These are phyloP conservation scores for Maudiozyma turicensis DNA, from an alignment of 805 yeast species.

Conservation along the genomic window DNA sequence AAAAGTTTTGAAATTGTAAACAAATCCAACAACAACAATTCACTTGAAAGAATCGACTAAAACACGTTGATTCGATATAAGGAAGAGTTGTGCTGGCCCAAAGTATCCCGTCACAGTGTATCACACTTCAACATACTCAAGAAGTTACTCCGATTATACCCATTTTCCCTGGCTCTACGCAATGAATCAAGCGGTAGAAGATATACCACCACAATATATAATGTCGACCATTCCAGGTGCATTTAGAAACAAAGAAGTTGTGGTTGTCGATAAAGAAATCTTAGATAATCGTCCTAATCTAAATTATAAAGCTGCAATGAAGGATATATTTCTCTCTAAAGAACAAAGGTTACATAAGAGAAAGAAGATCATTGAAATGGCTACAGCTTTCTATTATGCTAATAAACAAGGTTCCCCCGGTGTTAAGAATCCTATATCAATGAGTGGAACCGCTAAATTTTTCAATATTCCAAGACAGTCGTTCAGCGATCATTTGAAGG, in stretches of 20 bases:
- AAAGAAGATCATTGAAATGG: slow-evolving; percentile 6
- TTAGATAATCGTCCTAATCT: neutral
- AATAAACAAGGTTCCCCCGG: neutral
- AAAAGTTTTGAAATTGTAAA: no score
- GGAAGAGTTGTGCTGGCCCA: no score
- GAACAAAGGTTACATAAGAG: slow-evolving; percentile 3
- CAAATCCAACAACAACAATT: no score
- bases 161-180: neutral
- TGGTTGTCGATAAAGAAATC: slow-evolving; percentile 5
- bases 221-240: slow-evolving; percentile 1
- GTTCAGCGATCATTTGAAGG: slow-evolving; percentile 8
- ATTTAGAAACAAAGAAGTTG: slow-evolving; percentile 4
- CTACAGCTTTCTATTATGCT: slow-evolving; percentile 3
- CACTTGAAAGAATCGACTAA: no score
- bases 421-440: neutral
- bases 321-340: slow-evolving; percentile 1
- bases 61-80: no score
- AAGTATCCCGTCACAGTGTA: no score
- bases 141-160: no score
- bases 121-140: no score
- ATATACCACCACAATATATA: neutral
- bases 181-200: neutral
- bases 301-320: slow-evolving; percentile 3
- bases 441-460: slow-evolving; percentile 5
- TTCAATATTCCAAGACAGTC: slow-evolving; percentile 9